Evolutionary conservation across 1,284 basidiomycete species (phyloP).

Genomic region (Sporisorium scitamineum): DNA sequence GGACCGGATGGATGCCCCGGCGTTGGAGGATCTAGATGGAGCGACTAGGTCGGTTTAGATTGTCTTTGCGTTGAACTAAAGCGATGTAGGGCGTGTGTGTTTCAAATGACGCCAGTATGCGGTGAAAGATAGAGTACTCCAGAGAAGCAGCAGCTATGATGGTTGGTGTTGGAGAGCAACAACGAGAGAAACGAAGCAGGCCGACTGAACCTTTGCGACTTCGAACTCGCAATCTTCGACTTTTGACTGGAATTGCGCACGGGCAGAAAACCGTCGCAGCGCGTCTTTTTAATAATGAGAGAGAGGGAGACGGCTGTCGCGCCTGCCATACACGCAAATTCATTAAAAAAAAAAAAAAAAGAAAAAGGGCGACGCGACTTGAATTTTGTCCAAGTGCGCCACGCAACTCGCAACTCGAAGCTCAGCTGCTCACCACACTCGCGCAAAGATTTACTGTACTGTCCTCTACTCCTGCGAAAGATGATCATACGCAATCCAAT

Average conservation of each 20-base stretch:
- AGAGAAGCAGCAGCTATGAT: neutral
- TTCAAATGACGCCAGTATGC: neutral
- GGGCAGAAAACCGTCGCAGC: neutral
- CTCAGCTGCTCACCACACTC: neutral
- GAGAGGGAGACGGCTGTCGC: too few relatives aligned
- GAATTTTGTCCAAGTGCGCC: too few relatives aligned
- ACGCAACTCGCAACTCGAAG: too few relatives aligned
- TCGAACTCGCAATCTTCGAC: neutral
- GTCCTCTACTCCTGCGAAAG: constrained; percentile 2
- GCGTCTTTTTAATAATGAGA: neutral
- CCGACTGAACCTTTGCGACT: neutral
- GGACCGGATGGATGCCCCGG: neutral
- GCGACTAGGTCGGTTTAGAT: neutral
- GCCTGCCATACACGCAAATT: neutral
- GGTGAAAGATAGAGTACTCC: neutral
- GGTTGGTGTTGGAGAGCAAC: neutral
- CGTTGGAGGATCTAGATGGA: too few relatives aligned
- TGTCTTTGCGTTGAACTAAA: too few relatives aligned
- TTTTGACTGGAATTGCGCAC: neutral
- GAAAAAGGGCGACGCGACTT: too few relatives aligned
- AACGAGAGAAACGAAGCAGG: neutral
- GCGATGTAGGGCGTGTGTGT: too few relatives aligned
- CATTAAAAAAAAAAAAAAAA: too few relatives aligned
- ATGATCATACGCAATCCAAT: constrained; percentile 43
- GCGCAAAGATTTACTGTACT: too few relatives aligned